Base-by-base conservation (phyloP, 352 stramenopile species). In the Phytophthora cryptogea region DNA sequence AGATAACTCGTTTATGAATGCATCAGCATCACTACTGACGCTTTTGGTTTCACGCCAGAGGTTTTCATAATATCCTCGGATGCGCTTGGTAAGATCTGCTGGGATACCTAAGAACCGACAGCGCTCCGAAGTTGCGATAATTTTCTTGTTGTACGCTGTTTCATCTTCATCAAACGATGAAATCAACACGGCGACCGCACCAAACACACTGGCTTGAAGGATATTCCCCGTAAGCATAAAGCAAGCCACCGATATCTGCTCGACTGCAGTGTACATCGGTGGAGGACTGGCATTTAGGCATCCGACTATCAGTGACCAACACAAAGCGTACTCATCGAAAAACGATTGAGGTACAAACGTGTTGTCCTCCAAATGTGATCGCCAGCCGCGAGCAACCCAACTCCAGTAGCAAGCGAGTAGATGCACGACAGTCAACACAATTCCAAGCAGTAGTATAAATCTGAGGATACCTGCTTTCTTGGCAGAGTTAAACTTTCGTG, bases 1-100 rank as follows among this genome's bases (percentile, higher is more conserved):
- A 5, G 80, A 90, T 5, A 92, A 51, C 40, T 92, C 83, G 47
- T 86, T 88, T 58, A 90, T 92, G 33, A 92, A 92, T 5, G 82
- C 55, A 60, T 92, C 80, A 4, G 76, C 78, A 17, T 90, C 81
- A 13, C 70, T 63, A 20, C 60, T 86, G n/a, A 86, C 57, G 33
- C 74, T 88, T 43, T 85, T 84, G 0, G 78, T 90, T 44, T 90
- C 80, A 8, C 78, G 72, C 54, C 85, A 90, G 13, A 90, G 47
- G 54, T 88, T 83, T 47, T 90, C 80, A 31, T 88, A 90, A 54
- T 85, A 90, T 2, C 68, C 72, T 20, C 74, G 75, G 57, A 90
- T 90, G 8, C 80, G 78, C 10, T 72, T 70, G 1, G 68, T 54
- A 2, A 90, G 68, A 17, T 54, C 61, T 23, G 86, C 74, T 0